phyloP scores from a whole-genome alignment of 2,329 filamentous ascomycete species.

The Colletotrichum kahawae region DNA sequence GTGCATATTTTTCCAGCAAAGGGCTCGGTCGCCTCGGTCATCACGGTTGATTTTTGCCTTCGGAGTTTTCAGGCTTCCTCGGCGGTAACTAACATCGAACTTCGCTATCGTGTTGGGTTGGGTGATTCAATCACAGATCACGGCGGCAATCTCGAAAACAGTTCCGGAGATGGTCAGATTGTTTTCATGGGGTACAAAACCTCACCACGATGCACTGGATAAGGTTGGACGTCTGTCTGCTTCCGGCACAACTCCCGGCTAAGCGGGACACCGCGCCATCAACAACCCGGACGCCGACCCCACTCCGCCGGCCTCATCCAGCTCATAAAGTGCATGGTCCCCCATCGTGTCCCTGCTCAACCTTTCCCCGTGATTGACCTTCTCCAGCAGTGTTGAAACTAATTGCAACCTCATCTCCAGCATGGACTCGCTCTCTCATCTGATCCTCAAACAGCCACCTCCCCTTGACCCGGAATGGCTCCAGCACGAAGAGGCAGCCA shows the following conservation, averaged over 20 bases:
- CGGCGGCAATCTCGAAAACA: background rate
- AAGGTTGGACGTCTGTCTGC: background rate
- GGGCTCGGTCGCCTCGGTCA: background rate
- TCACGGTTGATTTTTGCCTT: conserved; percentile 2
- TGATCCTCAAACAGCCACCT: conserved; percentile 28
- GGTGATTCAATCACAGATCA: background rate
- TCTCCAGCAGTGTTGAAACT: background rate
- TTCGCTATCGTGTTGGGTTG: background rate
- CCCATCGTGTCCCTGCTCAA: background rate
- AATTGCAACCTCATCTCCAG: background rate
- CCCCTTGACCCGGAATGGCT: conserved; percentile 46
- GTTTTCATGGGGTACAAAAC: background rate
- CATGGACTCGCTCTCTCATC: background rate
- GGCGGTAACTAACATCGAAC: background rate
- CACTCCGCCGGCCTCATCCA: background rate
- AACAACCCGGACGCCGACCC: conserved; percentile 17
- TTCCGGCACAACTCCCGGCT: conserved; percentile 6
- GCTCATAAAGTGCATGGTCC: background rate
- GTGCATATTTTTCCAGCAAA: background rate
- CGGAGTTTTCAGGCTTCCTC: conserved; percentile 3
- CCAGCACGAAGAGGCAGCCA: conserved; percentile 36
- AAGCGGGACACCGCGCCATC: conserved; percentile 14
- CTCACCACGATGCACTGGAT: no score
- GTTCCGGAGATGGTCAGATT: background rate
- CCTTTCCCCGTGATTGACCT: background rate